Evolutionary conservation across 495 filamentous ascomycete species (phyloP).

Genomic region (Penicillium ochrochloron): DNA sequence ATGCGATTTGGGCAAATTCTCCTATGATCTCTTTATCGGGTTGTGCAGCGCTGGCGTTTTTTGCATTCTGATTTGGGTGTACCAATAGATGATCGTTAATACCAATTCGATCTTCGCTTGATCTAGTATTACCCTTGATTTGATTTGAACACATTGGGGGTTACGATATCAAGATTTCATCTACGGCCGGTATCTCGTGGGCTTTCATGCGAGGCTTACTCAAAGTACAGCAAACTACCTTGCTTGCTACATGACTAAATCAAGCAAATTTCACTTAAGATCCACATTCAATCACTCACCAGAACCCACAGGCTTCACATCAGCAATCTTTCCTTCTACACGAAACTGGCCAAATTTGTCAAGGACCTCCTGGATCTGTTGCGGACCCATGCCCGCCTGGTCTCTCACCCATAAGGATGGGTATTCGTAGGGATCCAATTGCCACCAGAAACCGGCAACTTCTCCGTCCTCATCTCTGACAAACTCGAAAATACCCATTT

Average conservation of each 20-base stretch:
- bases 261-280: too few relatives aligned
- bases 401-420: neutral
- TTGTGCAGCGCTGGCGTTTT: conserved; percentile 40
- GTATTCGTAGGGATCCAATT: conserved; percentile 14
- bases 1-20: conserved; percentile 24
- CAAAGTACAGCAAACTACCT: too few relatives aligned
- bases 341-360: neutral
- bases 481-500: conserved; percentile 23
- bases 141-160: neutral
- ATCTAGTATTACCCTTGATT: neutral
- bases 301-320: neutral
- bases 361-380: neutral
- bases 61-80: conserved; percentile 36
- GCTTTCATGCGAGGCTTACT: neutral
- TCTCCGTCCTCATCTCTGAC: conserved; percentile 12
- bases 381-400: conserved; percentile 2
- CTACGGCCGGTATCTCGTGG: neutral
- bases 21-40: conserved; percentile 29
- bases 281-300: neutral
- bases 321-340: neutral
- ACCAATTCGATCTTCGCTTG: conserved; percentile 22
- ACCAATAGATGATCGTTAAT: conserved; percentile 35
- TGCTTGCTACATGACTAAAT: too few relatives aligned
- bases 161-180: neutral
- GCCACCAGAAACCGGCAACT: conserved; percentile 19